These are phyloP conservation scores for Pichia scutulata DNA, from an alignment of 805 yeast genomes.

Conservation along the genomic window DNA sequence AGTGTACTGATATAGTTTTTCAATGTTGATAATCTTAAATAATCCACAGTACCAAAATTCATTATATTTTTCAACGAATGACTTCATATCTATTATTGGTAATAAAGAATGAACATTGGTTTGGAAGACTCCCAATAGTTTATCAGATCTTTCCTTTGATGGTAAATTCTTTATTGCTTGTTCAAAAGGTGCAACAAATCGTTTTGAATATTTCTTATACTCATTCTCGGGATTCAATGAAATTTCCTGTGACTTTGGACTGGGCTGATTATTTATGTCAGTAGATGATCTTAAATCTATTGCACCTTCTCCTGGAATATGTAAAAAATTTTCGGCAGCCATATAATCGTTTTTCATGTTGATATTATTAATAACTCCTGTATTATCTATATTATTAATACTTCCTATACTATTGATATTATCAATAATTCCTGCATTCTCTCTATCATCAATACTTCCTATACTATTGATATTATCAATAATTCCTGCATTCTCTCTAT, in stretches of 20 bases:
- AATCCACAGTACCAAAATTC: slow-evolving; percentile 39
- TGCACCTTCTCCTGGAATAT: slow-evolving; percentile 2
- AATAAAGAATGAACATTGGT: slow-evolving; percentile 46
- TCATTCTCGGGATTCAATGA: background rate
- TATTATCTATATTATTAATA: too few relatives aligned
- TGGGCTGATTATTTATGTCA: background rate
- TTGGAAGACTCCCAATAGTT: slow-evolving; percentile 39
- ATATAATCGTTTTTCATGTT: background rate
- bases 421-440: too few relatives aligned
- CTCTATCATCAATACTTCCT: too few relatives aligned
- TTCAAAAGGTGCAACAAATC: slow-evolving; percentile 23
- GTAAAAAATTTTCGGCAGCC: background rate
- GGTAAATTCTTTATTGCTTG: slow-evolving; percentile 32
- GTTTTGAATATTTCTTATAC: slow-evolving; percentile 3
- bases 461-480: background rate
- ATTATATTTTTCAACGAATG: slow-evolving; percentile 34
- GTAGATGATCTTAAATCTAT: background rate
- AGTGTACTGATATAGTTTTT: slow-evolving; percentile 15
- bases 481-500: too few relatives aligned
- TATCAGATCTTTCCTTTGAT: slow-evolving; percentile 40
- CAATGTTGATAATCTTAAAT: slow-evolving; percentile 17
- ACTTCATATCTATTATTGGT: slow-evolving; percentile 44
- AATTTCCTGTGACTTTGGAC: background rate
- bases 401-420: too few relatives aligned
- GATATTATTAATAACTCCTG: background rate